These are phyloP conservation scores for Camillea tinctor DNA, from an alignment of 2,329 filamentous ascomycete species.

Conservation along the genomic window DNA sequence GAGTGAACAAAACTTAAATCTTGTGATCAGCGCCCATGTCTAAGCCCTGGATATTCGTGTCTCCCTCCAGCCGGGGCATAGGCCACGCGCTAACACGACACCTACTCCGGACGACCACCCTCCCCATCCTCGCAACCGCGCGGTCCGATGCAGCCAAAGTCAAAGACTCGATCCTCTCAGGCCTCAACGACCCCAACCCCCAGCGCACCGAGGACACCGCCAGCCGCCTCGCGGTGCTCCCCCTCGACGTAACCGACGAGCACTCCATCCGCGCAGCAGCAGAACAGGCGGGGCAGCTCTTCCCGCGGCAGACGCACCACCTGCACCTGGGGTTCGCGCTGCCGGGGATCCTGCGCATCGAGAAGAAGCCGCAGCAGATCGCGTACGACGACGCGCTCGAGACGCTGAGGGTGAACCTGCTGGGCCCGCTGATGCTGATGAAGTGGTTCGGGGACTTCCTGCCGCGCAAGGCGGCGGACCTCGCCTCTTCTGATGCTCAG, in stretches of 20 bases:
- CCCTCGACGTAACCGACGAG: slow-evolving; percentile 58
- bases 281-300: slow-evolving; percentile 47
- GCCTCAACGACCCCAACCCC: slow-evolving; percentile 34
- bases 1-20: neutral
- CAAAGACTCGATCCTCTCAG: slow-evolving; percentile 33
- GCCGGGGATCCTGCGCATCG: slow-evolving; percentile 70
- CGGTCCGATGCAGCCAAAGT: slow-evolving; percentile 38
- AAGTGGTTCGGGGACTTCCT: slow-evolving; percentile 73
- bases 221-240: slow-evolving; percentile 40
- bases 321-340: slow-evolving; percentile 69
- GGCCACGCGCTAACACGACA: slow-evolving; percentile 49
- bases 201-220: slow-evolving; percentile 20
- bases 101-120: slow-evolving; percentile 45
- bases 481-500: slow-evolving; percentile 21
- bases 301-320: slow-evolving; percentile 51
- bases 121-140: slow-evolving; percentile 48
- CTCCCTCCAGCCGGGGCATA: slow-evolving; percentile 48
- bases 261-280: slow-evolving; percentile 58
- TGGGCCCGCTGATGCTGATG: slow-evolving; percentile 72
- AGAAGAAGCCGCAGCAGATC: slow-evolving; percentile 68
- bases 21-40: slow-evolving; percentile 34
- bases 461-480: slow-evolving; percentile 53
- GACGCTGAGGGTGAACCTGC: slow-evolving; percentile 70
- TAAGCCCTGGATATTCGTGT: slow-evolving; percentile 50
- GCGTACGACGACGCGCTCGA: slow-evolving; percentile 59